Evolutionary conservation across 2,329 filamentous ascomycete species (phyloP), one percentile per base, ranked within the genome.

Genomic region (Endocalyx cinctus): DNA sequence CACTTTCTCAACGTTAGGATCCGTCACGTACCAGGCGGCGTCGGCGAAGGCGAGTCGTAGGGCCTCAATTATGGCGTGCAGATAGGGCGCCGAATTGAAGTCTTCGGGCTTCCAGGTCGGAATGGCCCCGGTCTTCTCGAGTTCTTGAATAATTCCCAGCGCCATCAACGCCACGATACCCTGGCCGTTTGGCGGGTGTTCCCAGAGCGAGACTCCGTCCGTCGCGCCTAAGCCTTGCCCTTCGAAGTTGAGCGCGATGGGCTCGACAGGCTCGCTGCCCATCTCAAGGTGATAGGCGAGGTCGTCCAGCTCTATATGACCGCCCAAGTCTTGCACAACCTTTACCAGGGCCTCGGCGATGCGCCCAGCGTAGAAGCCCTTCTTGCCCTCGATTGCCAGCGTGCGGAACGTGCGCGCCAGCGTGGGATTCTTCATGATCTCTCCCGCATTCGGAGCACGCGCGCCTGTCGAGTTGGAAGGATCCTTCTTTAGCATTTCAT

Each of bases 151-250:
- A 45, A 97, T 94, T 2, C 92, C 92, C 1, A 98, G 69, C 0
- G 92, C 86, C 82, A 97, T 95, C 19, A 97, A 67, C 0, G 92
- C 92, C 3, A 97, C 86, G 44, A 97, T 89, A 2, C 92, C 92
- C 62, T 97, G 92, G 0, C 92, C 89, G 51, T 97, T 97, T 7
- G 92, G 92, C 22, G 90, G 89, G 55, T 97, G 90, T 55, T 98
- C 92, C 90, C 90, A 97, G 1, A 98, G 67, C 7, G 52, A 37
- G 23, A 59, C 52, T 20, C 62, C 63, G 23, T 68, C 58, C 7
- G 67, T 63, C 33, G 63, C 34, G 3, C 41, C 42, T 1, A 66
- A 57, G 4, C 65, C 66, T 49, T 87, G 83, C 7, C 84, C 82
- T 1, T 67, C 72, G 60, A 89, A 90, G 39, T 82, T 79, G 31